phyloP scores from a whole-genome alignment of 306 rosid species.

The Fragaria vesca region DNA sequence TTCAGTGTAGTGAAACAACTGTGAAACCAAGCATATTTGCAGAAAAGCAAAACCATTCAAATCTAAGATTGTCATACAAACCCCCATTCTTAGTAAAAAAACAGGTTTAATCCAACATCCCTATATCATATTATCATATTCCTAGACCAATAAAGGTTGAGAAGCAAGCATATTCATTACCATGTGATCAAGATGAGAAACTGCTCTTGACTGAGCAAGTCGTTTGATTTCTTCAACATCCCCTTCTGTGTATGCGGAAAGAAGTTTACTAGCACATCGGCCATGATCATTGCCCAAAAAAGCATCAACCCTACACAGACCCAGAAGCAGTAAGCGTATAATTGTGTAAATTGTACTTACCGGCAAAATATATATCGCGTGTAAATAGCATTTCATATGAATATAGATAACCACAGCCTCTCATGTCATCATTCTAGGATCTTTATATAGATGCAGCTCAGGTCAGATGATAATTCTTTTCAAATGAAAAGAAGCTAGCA shows the following conservation, averaged over 20 bases:
- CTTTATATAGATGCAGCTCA: neutral
- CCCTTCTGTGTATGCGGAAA: slow-evolving; percentile 77
- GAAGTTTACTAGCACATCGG: slow-evolving; percentile 74
- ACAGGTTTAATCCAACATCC: too few species aligned
- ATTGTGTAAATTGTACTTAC: neutral
- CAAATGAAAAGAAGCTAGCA: neutral
- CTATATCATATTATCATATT: too few species aligned
- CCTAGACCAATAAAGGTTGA: neutral
- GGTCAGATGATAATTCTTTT: neutral
- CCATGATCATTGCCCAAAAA: slow-evolving; percentile 75
- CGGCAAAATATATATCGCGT: neutral
- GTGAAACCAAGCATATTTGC: too few species aligned
- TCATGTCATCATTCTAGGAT: slow-evolving; percentile 11
- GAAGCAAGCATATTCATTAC: slow-evolving; percentile 37
- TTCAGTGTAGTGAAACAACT: too few species aligned
- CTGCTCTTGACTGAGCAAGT: slow-evolving; percentile 57
- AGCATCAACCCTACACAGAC: slow-evolving; percentile 63
- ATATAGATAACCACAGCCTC: neutral
- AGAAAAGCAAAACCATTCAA: too few species aligned
- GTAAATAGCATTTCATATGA: neutral
- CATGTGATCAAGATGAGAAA: slow-evolving; percentile 81
- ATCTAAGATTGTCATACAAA: too few species aligned
- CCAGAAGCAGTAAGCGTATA: neutral
- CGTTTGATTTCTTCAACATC: slow-evolving; percentile 82
- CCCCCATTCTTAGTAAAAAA: too few species aligned